Percentiles rank a stretch among this genome's conserved stretches.
phyloP scores from a whole-genome alignment of 805 yeast genomes.

The Scheffersomyces lignosus region DNA sequence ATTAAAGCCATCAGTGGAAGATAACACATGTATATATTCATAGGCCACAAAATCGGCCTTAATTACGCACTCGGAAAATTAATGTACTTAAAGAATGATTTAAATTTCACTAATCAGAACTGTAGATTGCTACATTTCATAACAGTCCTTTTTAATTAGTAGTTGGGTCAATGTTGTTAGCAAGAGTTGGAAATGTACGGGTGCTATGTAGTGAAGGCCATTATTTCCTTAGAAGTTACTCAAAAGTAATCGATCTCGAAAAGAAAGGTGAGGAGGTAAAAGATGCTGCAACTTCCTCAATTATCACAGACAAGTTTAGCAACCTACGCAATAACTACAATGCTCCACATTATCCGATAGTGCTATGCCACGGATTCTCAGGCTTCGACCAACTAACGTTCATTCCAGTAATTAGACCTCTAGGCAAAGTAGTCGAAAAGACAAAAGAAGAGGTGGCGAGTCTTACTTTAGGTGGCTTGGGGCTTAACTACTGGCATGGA shows the following conservation, averaged over 20 bases:
- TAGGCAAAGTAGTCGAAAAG: slow-evolving; percentile 11
- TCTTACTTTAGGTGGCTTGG: slow-evolving; percentile 20
- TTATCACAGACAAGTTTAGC: slow-evolving; percentile 31
- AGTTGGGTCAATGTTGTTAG: no score
- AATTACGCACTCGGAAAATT: background rate
- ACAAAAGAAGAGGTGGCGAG: slow-evolving; percentile 5
- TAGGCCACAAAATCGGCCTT: background rate
- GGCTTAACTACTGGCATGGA: slow-evolving; percentile 81
- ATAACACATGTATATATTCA: no score
- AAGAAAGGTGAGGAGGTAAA: no score
- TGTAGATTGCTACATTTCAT: background rate
- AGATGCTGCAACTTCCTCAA: background rate
- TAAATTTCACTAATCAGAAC: no score
- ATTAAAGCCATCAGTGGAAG: slow-evolving; percentile 45
- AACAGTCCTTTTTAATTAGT: background rate
- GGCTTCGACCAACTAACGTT: slow-evolving; percentile 63
- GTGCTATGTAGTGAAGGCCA: no score
- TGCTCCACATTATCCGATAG: slow-evolving; percentile 71
- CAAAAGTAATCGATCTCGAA: slow-evolving; percentile 2
- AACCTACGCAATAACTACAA: slow-evolving; percentile 40
- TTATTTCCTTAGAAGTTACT: background rate
- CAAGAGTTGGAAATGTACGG: no score
- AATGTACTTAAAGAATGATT: no score
- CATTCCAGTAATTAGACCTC: slow-evolving; percentile 15
- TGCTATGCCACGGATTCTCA: slow-evolving; percentile 82